Conservation (phyloP, 495 filamentous ascomycete species). For the Aspergillus egyptiacus region DNA sequence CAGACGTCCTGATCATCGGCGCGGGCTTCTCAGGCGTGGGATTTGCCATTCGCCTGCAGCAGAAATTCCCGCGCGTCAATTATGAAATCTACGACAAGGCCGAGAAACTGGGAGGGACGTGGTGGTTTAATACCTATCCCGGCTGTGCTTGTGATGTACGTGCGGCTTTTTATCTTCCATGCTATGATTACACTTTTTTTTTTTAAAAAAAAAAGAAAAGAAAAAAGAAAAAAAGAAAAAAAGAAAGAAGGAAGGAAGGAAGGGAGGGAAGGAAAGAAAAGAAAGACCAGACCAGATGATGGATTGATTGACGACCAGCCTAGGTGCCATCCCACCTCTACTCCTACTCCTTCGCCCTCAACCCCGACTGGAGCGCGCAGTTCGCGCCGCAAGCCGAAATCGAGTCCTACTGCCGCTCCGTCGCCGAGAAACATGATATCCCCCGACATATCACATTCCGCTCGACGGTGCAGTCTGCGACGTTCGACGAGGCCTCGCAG, state of each 20-base stretch:
- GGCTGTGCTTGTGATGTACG: conserved; percentile 25
- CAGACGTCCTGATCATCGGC: conserved; percentile 40
- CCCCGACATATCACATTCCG: conserved; percentile 36
- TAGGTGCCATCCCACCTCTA: conserved; percentile 37
- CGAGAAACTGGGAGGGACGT: conserved; percentile 20
- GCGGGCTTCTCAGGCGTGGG: conserved; percentile 55
- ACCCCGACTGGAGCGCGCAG: conserved; percentile 39
- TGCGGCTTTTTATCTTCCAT: background rate
- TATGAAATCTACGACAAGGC: conserved; percentile 22
- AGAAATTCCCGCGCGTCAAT: conserved; percentile 39
- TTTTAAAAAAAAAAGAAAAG: too few relatives aligned
- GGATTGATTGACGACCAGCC: background rate
- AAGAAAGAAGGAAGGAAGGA: too few relatives aligned
- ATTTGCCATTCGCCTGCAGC: conserved; percentile 50
- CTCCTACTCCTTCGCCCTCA: conserved; percentile 45
- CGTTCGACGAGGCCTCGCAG: conserved; percentile 28
- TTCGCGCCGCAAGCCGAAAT: conserved; percentile 39
- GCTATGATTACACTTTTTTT: background rate
- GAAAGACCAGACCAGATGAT: too few relatives aligned
- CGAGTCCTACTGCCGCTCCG: conserved; percentile 36
- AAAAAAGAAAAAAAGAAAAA: too few relatives aligned
- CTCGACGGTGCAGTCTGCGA: conserved; percentile 33
- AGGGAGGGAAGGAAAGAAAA: too few relatives aligned
- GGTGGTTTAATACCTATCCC: conserved; percentile 25
- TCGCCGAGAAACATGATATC: conserved; percentile 41